A percentile compares a stretch with the other conserved stretches of the same genome.
Conservation (phyloP, 2,329 filamentous ascomycete species). For the Neodidymelliopsis sp. region DNA sequence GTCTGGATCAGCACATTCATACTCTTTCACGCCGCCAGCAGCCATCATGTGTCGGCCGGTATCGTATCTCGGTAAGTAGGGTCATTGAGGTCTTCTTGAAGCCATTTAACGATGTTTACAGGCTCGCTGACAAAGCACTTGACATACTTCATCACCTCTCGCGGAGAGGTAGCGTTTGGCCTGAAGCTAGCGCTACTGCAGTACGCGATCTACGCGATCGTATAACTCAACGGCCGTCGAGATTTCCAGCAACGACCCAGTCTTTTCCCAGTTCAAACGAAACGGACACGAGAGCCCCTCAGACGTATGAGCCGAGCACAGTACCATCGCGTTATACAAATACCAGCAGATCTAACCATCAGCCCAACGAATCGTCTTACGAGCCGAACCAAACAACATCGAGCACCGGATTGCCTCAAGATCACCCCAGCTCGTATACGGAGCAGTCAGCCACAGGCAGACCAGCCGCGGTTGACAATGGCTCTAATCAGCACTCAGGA, state of each 20-base stretch:
- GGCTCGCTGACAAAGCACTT: conserved; percentile 35
- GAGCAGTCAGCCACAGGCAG: background rate
- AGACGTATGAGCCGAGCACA: background rate
- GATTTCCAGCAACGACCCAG: background rate
- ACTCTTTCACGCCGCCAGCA: conserved; percentile 59
- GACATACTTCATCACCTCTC: conserved; percentile 37
- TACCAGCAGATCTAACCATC: conserved; percentile 1
- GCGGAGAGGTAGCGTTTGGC: conserved; percentile 37
- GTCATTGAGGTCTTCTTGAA: background rate
- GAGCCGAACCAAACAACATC: background rate
- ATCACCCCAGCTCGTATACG: background rate
- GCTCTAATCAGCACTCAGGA: background rate
- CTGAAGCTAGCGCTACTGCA: conserved; percentile 39
- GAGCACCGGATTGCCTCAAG: conserved; percentile 1
- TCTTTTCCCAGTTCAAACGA: background rate
- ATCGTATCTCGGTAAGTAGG: conserved; percentile 51
- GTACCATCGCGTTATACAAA: conserved; percentile 2
- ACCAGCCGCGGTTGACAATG: background rate
- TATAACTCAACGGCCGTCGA: conserved; percentile 17
- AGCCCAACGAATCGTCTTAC: background rate
- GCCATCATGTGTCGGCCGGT: conserved; percentile 51
- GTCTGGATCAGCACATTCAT: conserved; percentile 63
- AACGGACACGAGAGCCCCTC: background rate
- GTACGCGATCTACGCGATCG: conserved; percentile 33
- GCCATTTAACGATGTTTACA: conserved; percentile 3